A percentile compares a stretch with the other conserved stretches of the same genome.
These are phyloP conservation scores for Penicillium sp. DNA, from an alignment of 2,329 filamentous ascomycete species.

Conservation along the genomic window DNA sequence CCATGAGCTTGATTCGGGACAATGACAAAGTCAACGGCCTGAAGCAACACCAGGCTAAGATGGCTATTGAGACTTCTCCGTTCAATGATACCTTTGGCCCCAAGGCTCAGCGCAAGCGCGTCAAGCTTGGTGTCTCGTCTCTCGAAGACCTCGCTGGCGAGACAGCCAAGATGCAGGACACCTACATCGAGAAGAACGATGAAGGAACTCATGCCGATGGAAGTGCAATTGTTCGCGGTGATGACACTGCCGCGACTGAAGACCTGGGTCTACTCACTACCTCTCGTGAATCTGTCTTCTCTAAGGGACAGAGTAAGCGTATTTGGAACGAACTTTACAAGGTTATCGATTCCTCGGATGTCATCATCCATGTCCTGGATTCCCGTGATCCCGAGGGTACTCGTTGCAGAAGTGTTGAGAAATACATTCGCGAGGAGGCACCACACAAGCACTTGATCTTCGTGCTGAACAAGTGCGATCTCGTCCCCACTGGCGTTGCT, in stretches of 20 bases:
- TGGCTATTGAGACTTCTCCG: constrained; percentile 81
- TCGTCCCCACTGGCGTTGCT: constrained; percentile 87
- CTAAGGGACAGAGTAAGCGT: constrained; percentile 89
- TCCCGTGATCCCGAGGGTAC: constrained; percentile 87
- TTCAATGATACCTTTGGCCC: constrained; percentile 90
- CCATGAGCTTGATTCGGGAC: constrained; percentile 90
- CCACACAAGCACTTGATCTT: constrained; percentile 95
- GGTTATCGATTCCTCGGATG: constrained; percentile 92
- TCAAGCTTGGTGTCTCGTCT: constrained; percentile 82
- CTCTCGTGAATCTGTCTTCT: constrained; percentile 83
- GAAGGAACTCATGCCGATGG: constrained; percentile 75
- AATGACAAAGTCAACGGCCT: constrained; percentile 73
- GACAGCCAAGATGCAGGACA: constrained; percentile 75
- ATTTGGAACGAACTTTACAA: constrained; percentile 98
- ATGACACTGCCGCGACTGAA: constrained; percentile 42
- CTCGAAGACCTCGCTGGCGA: constrained; percentile 78
- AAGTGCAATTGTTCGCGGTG: constrained; percentile 57
- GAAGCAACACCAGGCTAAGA: constrained; percentile 91
- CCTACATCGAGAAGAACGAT: constrained; percentile 76
- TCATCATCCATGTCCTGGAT: constrained; percentile 91
- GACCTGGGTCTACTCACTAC: constrained; percentile 47
- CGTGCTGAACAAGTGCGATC: constrained; percentile 84
- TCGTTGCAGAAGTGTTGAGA: constrained; percentile 83
- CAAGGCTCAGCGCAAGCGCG: constrained; percentile 87
- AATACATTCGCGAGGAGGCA: constrained; percentile 88